Conservation (phyloP, 1,139 yeast genomes). For the Lodderomyces metapsilosis region DNA sequence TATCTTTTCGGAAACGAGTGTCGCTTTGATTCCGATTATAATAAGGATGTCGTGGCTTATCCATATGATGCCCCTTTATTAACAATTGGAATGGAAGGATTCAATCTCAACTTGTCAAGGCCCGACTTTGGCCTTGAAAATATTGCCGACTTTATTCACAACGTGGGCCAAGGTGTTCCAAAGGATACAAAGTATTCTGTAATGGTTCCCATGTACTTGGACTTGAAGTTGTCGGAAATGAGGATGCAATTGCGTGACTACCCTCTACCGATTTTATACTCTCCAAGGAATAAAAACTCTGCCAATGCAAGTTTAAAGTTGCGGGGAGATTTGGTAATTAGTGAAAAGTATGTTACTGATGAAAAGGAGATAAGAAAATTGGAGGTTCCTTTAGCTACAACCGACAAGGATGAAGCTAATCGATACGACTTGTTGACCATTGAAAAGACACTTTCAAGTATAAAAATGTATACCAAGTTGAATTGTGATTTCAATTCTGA, state of each 20-base stretch:
- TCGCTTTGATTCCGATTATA: conserved; percentile 42
- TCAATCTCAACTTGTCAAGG: conserved; percentile 52
- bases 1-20: conserved; percentile 47
- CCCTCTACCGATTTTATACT: conserved; percentile 58
- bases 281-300: conserved; percentile 25
- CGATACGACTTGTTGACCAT: conserved; percentile 58
- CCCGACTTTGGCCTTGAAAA: conserved; percentile 57
- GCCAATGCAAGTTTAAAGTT: conserved; percentile 24
- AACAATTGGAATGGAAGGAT: conserved; percentile 51
- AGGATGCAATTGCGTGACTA: conserved; percentile 63
- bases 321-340: conserved; percentile 48
- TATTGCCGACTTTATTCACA: conserved; percentile 59
- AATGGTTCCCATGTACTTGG: conserved; percentile 59
- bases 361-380: conserved; percentile 56
- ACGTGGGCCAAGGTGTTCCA: conserved; percentile 84
- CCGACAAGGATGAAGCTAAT: conserved; percentile 14
- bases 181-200: conserved; percentile 64
- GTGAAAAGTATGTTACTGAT: conserved; percentile 41
- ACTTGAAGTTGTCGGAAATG: conserved; percentile 49
- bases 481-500: conserved; percentile 54
- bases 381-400: conserved; percentile 56
- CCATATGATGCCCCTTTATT: conserved; percentile 65
- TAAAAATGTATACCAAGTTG: conserved; percentile 69
- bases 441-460: conserved; percentile 74
- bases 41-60: conserved; percentile 58